phyloP scores from a whole-genome alignment of 495 filamentous ascomycete species.

The Penicillium maclennaniae region DNA sequence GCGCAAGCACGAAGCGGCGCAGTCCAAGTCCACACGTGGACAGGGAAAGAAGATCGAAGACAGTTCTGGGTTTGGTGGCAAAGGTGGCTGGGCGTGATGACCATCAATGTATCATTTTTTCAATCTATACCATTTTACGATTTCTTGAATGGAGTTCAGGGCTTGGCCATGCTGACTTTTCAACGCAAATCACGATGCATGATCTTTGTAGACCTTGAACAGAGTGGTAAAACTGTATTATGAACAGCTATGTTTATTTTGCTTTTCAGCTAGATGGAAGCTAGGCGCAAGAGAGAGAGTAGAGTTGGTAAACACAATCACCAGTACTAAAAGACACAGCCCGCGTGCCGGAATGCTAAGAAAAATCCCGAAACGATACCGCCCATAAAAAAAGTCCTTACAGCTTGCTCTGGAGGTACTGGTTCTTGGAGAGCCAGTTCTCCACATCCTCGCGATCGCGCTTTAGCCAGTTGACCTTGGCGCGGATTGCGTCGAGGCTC shows the following conservation, averaged over 20 bases:
- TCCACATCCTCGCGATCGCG: constrained; percentile 59
- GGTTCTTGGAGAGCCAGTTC: constrained; percentile 56
- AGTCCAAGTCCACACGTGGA: constrained; percentile 67
- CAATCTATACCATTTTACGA: constrained; percentile 2
- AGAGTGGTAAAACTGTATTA: not conserved
- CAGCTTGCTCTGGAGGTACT: constrained; percentile 48
- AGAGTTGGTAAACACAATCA: not conserved
- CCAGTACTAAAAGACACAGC: not conserved
- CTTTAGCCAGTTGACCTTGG: constrained; percentile 60
- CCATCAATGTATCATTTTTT: constrained; percentile 3
- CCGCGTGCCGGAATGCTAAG: constrained; percentile 1
- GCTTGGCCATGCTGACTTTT: not conserved
- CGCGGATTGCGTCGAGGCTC: constrained; percentile 56
- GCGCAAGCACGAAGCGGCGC: constrained; percentile 88
- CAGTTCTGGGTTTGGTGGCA: constrained; percentile 55
- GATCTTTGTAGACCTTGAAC: not conserved
- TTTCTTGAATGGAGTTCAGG: not conserved
- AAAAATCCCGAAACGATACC: not conserved
- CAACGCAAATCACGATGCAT: not conserved
- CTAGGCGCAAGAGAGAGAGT: not conserved
- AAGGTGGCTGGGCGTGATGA: constrained; percentile 46
- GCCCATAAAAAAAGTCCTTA: constrained; percentile 10
- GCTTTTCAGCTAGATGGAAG: not conserved
- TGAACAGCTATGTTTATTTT: not conserved
- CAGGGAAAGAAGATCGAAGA: constrained; percentile 62